Conservation (phyloP, 192 early-diverging fungal genomes). For the Gigaspora rosea region DNA sequence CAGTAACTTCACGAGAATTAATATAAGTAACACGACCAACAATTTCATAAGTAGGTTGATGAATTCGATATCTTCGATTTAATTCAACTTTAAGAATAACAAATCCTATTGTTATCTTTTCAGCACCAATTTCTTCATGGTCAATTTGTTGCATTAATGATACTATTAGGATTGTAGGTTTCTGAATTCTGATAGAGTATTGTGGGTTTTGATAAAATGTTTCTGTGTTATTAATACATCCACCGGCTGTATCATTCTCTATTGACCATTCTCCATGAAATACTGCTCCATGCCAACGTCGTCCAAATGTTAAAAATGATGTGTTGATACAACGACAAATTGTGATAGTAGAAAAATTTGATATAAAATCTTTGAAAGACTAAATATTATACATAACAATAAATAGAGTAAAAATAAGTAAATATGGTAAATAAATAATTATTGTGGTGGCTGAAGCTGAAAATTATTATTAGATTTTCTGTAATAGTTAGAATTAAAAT, state of each 20-base stretch:
- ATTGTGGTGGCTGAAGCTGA: no score
- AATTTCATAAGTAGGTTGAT: slow-evolving; percentile 43
- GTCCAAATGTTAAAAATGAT: slow-evolving; percentile 26
- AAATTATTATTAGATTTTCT: no score
- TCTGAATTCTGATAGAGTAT: slow-evolving; percentile 33
- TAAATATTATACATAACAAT: not conserved
- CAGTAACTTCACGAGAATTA: slow-evolving; percentile 45
- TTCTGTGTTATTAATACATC: slow-evolving; percentile 43
- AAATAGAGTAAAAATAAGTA: not conserved
- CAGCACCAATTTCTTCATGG: not conserved
- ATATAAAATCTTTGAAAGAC: slow-evolving; percentile 43
- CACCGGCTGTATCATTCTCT: slow-evolving; percentile 40
- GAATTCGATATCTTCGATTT: slow-evolving; percentile 48
- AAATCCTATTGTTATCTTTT: slow-evolving; percentile 44
- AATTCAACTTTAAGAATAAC: slow-evolving; percentile 42
- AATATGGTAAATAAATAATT: not conserved
- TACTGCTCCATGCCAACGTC: slow-evolving; percentile 37
- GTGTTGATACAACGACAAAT: slow-evolving; percentile 47
- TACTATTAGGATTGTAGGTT: slow-evolving; percentile 37
- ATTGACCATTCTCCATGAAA: slow-evolving; percentile 47
- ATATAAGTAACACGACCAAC: slow-evolving; percentile 43
- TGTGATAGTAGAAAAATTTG: slow-evolving; percentile 42
- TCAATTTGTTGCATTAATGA: slow-evolving; percentile 48
- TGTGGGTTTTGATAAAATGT: slow-evolving; percentile 50
- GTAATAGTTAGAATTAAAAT: no score